phyloP scores from a whole-genome alignment of 1,284 basidiomycete species.

The Polyporus tsugae region DNA sequence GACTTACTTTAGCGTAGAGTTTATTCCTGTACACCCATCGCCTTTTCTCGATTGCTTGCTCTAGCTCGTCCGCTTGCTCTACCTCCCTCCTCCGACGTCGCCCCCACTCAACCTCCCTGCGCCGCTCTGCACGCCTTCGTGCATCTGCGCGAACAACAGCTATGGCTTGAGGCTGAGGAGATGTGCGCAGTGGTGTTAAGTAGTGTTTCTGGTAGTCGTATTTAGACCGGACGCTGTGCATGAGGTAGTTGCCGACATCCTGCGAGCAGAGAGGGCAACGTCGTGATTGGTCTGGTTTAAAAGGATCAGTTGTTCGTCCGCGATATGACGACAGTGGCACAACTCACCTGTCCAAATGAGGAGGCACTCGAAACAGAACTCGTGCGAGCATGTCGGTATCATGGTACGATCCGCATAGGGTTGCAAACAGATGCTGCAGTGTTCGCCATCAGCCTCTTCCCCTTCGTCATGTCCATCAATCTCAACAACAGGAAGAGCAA shows the following conservation, averaged over 20 bases:
- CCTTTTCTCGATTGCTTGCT: conserved; percentile 65
- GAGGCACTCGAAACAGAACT: conserved; percentile 91
- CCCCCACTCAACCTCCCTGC: conserved; percentile 65
- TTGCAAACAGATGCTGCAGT: conserved; percentile 82
- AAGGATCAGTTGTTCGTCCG: neutral
- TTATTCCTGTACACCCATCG: conserved; percentile 77
- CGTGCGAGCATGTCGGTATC: conserved; percentile 83
- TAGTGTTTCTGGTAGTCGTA: conserved; percentile 85
- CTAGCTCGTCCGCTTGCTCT: conserved; percentile 66
- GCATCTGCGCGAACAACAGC: conserved; percentile 40
- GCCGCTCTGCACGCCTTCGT: conserved; percentile 42
- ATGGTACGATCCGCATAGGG: conserved; percentile 78
- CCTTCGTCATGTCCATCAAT: neutral
- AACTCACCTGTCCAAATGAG: conserved; percentile 81
- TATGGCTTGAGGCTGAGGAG: conserved; percentile 50
- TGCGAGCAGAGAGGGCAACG: conserved; percentile 86
- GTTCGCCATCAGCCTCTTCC: conserved; percentile 45
- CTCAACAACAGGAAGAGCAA: neutral
- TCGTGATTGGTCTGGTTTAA: conserved; percentile 67
- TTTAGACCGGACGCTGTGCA: conserved; percentile 80
- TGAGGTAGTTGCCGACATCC: conserved; percentile 77
- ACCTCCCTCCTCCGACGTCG: conserved; percentile 49
- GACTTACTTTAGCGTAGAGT: conserved; percentile 81
- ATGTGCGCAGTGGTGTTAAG: conserved; percentile 70
- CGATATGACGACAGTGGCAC: neutral